A percentile compares a stretch with the other conserved stretches of the same genome.
These are phyloP conservation scores for Globisporangium polare DNA, from an alignment of 352 stramenopile genomes.

Conservation along the genomic window DNA sequence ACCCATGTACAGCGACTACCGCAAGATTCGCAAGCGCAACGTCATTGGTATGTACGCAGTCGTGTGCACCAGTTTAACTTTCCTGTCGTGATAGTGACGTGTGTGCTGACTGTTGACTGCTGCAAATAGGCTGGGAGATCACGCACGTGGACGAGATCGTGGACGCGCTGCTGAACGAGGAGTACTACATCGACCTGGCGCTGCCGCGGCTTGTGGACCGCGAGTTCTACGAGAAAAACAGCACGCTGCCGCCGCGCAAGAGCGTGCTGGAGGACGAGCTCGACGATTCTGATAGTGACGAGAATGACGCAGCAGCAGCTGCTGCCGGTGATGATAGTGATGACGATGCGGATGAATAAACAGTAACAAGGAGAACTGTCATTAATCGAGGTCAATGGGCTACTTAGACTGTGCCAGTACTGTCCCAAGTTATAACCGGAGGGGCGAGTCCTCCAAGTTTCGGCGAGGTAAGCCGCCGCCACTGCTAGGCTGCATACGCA, in stretches of 20 bases:
- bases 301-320: slow-evolving; percentile 6
- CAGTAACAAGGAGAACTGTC: not conserved
- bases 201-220: slow-evolving; percentile 91
- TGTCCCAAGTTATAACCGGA: no score
- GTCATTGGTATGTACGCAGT: slow-evolving; percentile 47
- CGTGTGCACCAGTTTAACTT: not conserved
- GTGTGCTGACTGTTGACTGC: not conserved
- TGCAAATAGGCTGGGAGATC: slow-evolving; percentile 84
- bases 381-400: no score
- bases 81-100: not conserved
- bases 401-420: no score
- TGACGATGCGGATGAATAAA: slow-evolving; percentile 13
- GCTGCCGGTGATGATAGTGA: slow-evolving; percentile 22
- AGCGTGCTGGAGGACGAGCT: slow-evolving; percentile 80
- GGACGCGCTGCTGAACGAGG: slow-evolving; percentile 90
- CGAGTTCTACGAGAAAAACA: slow-evolving; percentile 78
- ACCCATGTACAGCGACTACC: slow-evolving; percentile 95
- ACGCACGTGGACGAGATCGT: slow-evolving; percentile 96
- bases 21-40: slow-evolving; percentile 89
- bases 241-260: slow-evolving; percentile 50
- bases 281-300: slow-evolving; percentile 24
- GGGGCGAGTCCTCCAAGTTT: no score
- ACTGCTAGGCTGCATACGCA: no score
- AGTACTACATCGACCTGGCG: slow-evolving; percentile 93
- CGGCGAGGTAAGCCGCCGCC: no score